Conservation (phyloP, 2,329 filamentous ascomycete genomes). For the Didymellaceae sp. region DNA sequence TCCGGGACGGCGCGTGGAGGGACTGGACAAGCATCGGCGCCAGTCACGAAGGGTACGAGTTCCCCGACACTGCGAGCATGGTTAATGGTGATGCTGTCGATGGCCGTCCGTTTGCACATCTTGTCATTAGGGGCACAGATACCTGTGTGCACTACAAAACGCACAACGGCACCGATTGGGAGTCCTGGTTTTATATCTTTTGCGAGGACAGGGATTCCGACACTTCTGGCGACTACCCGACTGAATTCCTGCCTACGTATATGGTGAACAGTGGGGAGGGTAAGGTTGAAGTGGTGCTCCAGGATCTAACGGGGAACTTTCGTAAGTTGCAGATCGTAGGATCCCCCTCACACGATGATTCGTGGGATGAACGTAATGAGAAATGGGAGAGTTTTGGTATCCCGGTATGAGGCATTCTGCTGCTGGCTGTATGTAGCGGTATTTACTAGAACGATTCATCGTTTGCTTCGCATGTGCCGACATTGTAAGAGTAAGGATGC, state of each 20-base stretch:
- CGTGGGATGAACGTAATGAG: background rate
- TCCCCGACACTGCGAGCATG: conserved; percentile 18
- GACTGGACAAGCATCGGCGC: conserved; percentile 11
- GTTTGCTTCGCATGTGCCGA: background rate
- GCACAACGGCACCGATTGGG: conserved; percentile 16
- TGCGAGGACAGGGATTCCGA: background rate
- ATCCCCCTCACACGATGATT: background rate
- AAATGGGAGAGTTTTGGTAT: conserved; percentile 6
- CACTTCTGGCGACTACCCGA: background rate
- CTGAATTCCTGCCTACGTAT: conserved; percentile 4
- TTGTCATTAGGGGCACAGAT: conserved; percentile 14
- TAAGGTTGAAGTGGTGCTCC: background rate
- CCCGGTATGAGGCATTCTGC: background rate
- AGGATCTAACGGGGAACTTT: background rate
- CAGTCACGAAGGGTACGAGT: conserved; percentile 17
- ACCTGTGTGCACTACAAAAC: conserved; percentile 15
- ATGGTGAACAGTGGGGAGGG: background rate
- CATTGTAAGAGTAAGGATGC: no score
- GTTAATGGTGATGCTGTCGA: conserved; percentile 5
- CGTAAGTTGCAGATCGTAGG: background rate
- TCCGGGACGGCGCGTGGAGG: conserved; percentile 14
- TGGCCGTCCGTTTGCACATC: conserved; percentile 9
- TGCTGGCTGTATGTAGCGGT: background rate
- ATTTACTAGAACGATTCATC: background rate
- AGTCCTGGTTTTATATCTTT: conserved; percentile 1